Percentiles rank a stretch among this genome's conserved stretches.
These are phyloP conservation scores for Iberis pinnata DNA, from an alignment of 345 rosid species.

Conservation along the genomic window DNA sequence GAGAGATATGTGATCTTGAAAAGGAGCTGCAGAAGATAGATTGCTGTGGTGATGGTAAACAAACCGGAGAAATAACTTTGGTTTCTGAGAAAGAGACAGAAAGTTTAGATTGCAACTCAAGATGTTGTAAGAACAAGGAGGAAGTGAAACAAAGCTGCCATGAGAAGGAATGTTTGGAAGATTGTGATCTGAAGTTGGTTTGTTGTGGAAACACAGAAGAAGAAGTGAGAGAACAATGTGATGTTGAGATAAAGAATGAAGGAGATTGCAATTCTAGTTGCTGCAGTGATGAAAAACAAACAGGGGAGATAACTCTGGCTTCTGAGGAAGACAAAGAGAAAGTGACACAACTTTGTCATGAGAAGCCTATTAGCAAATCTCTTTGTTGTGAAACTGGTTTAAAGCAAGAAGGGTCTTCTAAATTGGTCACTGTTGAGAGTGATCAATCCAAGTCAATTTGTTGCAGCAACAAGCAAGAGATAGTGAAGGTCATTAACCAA, in stretches of 20 bases:
- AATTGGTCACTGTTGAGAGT: conserved; percentile 3
- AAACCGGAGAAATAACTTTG: conserved; percentile 9
- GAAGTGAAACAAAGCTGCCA: conserved; percentile 6
- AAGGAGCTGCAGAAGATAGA: conserved; percentile 7
- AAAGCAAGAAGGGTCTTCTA: conserved; percentile 20
- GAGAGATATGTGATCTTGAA: conserved; percentile 1
- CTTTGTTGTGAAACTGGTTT: conserved; percentile 17
- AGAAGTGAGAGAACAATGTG: background rate
- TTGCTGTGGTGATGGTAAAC: conserved; percentile 3
- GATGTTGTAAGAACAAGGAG: conserved; percentile 9
- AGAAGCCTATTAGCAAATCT: conserved; percentile 19
- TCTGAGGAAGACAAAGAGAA: conserved; percentile 6
- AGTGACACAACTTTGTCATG: conserved; percentile 6
- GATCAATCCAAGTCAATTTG: conserved; percentile 4
- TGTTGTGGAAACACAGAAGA: conserved; percentile 17
- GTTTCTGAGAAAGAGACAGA: conserved; percentile 1
- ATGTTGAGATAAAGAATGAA: conserved; percentile 5
- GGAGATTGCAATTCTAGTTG: conserved; percentile 5
- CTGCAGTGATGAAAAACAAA: conserved; percentile 10
- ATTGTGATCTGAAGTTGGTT: no score
- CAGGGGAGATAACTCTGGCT: conserved; percentile 5
- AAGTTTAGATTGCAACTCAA: background rate
- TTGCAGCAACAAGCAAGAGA: conserved; percentile 17
- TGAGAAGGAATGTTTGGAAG: conserved; percentile 5
- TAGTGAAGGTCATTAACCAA: conserved; percentile 1